These are phyloP conservation scores for Papiliotrema laurentii DNA, from an alignment of 1,284 basidiomycete species.

Conservation along the genomic window DNA sequence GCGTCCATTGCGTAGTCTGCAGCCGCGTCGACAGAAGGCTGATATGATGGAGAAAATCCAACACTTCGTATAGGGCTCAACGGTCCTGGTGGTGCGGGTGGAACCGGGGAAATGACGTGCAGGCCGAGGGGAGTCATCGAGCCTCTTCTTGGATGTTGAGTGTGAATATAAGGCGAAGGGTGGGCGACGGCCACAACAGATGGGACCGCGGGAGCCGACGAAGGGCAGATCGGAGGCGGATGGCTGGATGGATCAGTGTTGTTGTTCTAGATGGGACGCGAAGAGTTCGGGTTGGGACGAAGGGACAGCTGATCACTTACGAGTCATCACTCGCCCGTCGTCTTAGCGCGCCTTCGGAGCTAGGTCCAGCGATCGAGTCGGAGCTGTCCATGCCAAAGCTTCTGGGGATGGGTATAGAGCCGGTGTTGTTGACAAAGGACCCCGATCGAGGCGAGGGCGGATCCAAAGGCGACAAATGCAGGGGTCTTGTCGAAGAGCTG, in stretches of 20 bases:
- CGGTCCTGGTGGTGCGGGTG: conserved; percentile 18
- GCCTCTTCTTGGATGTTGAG: conserved; percentile 45
- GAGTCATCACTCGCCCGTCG: conserved; percentile 11
- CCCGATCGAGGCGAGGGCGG: conserved; percentile 7
- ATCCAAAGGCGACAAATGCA: too few species aligned
- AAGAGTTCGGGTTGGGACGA: background rate
- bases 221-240: conserved; percentile 22
- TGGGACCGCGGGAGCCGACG: conserved; percentile 42
- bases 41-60: conserved; percentile 21
- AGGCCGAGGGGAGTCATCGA: conserved; percentile 46
- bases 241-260: conserved; percentile 5
- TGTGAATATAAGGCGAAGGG: conserved; percentile 47
- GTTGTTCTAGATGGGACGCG: background rate
- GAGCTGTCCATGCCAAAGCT: conserved; percentile 2
- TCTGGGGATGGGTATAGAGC: conserved; percentile 8
- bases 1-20: conserved; percentile 2
- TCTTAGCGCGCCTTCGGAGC: conserved; percentile 25
- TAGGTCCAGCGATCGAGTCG: conserved; percentile 18
- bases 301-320: too few species aligned
- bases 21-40: conserved; percentile 1
- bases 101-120: conserved; percentile 45
- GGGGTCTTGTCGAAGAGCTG: too few species aligned
- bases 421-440: background rate
- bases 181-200: conserved; percentile 40
- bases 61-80: conserved; percentile 20